phyloP scores from a whole-genome alignment of 1,139 yeast genomes.

The Suhomyces chickasaworum region DNA sequence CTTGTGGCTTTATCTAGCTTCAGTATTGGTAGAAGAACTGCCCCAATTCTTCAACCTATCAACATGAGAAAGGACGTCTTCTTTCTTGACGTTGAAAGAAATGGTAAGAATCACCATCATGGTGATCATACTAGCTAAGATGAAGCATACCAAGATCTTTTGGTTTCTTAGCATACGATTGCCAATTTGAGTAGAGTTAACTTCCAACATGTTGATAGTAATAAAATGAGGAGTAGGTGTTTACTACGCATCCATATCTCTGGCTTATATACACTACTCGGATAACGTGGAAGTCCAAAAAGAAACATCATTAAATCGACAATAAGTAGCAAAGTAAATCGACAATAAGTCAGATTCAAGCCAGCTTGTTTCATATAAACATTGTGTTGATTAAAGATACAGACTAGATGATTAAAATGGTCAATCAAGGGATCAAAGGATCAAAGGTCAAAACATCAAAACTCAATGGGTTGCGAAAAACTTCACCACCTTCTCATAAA shows the following conservation, averaged over 20 bases:
- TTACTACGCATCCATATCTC: neutral
- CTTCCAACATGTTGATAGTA: conserved; percentile 19
- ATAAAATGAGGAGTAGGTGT: neutral
- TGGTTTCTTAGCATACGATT: conserved; percentile 36
- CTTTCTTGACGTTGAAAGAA: conserved; percentile 3
- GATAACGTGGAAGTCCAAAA: neutral
- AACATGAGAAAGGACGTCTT: neutral
- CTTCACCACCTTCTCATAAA: neutral
- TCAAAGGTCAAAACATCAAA: neutral
- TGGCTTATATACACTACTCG: neutral
- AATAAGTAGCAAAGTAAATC: no score
- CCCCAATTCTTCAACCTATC: neutral
- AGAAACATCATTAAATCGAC: no score
- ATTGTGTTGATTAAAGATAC: no score
- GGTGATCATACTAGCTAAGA: conserved; percentile 26
- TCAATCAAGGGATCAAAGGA: no score
- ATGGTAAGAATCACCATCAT: conserved; percentile 19
- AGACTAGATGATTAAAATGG: no score
- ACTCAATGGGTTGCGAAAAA: conserved; percentile 5
- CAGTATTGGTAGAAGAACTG: neutral
- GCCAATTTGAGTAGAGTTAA: conserved; percentile 35
- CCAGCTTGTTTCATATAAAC: neutral
- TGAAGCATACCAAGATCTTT: conserved; percentile 24
- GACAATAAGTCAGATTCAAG: neutral
- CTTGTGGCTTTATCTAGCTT: neutral